Conservation (phyloP, 331 rosid species). For the Pyrus hybrid region DNA sequence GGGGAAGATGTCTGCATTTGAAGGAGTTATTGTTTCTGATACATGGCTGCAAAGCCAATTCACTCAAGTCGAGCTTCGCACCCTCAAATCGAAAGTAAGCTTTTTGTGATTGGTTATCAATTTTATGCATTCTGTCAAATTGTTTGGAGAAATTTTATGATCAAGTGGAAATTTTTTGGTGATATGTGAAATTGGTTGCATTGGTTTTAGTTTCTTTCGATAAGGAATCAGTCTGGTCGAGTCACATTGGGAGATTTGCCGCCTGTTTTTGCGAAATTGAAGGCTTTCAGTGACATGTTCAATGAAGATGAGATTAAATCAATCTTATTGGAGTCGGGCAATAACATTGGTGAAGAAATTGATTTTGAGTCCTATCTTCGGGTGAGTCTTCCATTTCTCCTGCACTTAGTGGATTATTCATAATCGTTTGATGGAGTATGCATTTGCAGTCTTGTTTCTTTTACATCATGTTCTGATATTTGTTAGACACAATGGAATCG, state of each 20-base stretch:
- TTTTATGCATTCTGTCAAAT: neutral
- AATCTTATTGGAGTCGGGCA: slow-evolving; percentile 35
- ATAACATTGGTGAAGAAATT: slow-evolving; percentile 47
- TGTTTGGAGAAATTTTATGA: neutral
- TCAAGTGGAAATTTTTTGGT: neutral
- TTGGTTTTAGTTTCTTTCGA: slow-evolving; percentile 55
- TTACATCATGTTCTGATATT: neutral
- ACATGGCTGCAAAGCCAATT: slow-evolving; percentile 84
- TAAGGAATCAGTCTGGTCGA: slow-evolving; percentile 60
- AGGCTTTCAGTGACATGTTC: slow-evolving; percentile 43
- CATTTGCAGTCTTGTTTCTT: neutral
- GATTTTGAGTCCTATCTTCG: slow-evolving; percentile 81
- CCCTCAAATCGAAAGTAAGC: slow-evolving; percentile 77
- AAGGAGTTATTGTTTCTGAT: slow-evolving; percentile 86
- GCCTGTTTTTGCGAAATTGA: slow-evolving; percentile 46
- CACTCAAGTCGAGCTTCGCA: slow-evolving; percentile 95
- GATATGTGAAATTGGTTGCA: slow-evolving; percentile 21
- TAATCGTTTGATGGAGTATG: neutral
- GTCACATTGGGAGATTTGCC: slow-evolving; percentile 61
- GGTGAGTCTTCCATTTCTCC: slow-evolving; percentile 35
- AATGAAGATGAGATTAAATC: slow-evolving; percentile 57
- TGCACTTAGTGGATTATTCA: neutral
- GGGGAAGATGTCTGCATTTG: slow-evolving; percentile 70
- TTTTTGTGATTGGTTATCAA: neutral
- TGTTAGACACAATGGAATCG: slow-evolving; percentile 4